These are phyloP conservation scores for Hypoxylon sp. DNA, from an alignment of 2,329 filamentous ascomycete species.

Conservation along the genomic window DNA sequence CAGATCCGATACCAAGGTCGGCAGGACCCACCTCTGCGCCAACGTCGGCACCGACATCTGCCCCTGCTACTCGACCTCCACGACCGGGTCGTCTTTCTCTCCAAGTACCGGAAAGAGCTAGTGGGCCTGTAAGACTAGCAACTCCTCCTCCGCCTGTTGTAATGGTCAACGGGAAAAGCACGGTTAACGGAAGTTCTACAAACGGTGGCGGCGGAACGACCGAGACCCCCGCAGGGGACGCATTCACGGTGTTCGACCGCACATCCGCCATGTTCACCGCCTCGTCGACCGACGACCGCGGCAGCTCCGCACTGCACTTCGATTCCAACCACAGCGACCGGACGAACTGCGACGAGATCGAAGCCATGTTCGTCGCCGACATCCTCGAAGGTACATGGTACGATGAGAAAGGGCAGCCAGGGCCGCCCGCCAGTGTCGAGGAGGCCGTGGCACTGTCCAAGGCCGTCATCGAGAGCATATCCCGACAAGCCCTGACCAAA, in stretches of 20 bases:
- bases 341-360: conserved; percentile 71
- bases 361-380: conserved; percentile 67
- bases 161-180: conserved; percentile 65
- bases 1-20: conserved; percentile 46
- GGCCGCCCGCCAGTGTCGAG: conserved; percentile 62
- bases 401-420: conserved; percentile 61
- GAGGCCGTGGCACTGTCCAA: conserved; percentile 70
- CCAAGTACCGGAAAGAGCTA: conserved; percentile 73
- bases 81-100: conserved; percentile 69
- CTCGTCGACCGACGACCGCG: conserved; percentile 38
- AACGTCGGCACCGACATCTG: conserved; percentile 40
- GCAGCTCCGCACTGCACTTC: conserved; percentile 48
- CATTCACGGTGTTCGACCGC: conserved; percentile 49
- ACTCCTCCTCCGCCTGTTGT: conserved; percentile 69
- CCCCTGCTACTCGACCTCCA: conserved; percentile 43
- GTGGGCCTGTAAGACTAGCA: conserved; percentile 73
- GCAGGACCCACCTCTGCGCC: conserved; percentile 46
- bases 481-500: conserved; percentile 64
- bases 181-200: conserved; percentile 36
- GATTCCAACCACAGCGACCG: conserved; percentile 58
- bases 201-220: conserved; percentile 30
- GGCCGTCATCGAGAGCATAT: conserved; percentile 67
- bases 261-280: conserved; percentile 49
- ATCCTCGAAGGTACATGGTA: conserved; percentile 67
- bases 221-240: conserved; percentile 23